phyloP scores from a whole-genome alignment of 2,329 filamentous ascomycete genomes.

The Gliomastix tumulicola region DNA sequence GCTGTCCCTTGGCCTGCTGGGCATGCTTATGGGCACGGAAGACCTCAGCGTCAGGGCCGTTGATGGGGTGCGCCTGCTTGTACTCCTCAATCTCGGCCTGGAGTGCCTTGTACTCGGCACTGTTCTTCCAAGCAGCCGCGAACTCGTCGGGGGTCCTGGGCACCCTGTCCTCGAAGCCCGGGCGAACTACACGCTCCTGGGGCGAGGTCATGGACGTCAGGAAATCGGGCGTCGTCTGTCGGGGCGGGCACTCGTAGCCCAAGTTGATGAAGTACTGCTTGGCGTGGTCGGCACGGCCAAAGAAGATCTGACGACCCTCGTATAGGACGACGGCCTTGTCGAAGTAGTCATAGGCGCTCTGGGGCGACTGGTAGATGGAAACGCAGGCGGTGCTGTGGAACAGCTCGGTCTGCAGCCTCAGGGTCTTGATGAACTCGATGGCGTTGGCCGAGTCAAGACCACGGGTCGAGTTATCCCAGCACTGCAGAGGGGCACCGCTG shows the following conservation, averaged over 20 bases:
- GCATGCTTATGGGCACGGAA: constrained; percentile 48
- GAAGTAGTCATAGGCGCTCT: constrained; percentile 57
- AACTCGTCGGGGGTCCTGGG: constrained; percentile 58
- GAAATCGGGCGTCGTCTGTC: constrained; percentile 66
- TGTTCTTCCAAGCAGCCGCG: constrained; percentile 50
- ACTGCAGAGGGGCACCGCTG: constrained; percentile 54
- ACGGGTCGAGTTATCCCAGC: constrained; percentile 67
- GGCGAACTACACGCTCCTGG: constrained; percentile 45
- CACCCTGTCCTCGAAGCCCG: constrained; percentile 47
- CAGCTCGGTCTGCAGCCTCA: constrained; percentile 61
- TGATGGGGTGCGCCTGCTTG: constrained; percentile 44
- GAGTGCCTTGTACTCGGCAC: constrained; percentile 40
- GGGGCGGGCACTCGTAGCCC: constrained; percentile 59
- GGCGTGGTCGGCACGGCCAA: constrained; percentile 52
- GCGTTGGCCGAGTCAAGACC: constrained; percentile 71
- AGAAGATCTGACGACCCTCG: constrained; percentile 56
- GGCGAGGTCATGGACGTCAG: constrained; percentile 62
- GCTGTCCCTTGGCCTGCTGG: constrained; percentile 51
- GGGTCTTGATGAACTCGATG: constrained; percentile 66
- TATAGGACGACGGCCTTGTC: constrained; percentile 54
- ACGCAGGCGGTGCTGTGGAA: constrained; percentile 60
- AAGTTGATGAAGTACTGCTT: constrained; percentile 60
- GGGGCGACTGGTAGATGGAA: constrained; percentile 67
- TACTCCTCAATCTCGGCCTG: constrained; percentile 49
- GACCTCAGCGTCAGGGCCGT: constrained; percentile 46